phyloP scores from a whole-genome alignment of 2,329 filamentous ascomycete species.

The Hypoxylon sp. region DNA sequence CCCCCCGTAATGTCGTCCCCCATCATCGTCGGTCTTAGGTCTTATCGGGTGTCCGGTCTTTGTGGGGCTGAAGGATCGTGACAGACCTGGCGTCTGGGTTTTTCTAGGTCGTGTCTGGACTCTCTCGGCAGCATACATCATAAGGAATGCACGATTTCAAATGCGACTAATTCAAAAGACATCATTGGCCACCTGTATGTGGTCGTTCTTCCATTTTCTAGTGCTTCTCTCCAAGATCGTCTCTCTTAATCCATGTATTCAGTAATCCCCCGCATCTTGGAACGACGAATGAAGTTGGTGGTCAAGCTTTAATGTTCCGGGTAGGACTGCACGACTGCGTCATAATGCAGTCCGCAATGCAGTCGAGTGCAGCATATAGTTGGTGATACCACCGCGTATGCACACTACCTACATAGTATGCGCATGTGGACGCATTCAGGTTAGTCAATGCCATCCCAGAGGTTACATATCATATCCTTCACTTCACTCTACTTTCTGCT shows the following conservation, averaged over 20 bases:
- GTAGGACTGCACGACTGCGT: constrained; percentile 32
- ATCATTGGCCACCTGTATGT: constrained; percentile 26
- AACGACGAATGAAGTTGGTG: constrained; percentile 28
- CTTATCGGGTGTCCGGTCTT: constrained; percentile 32
- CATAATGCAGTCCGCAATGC: constrained; percentile 23
- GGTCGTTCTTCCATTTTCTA: constrained; percentile 27
- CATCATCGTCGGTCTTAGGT: constrained; percentile 32
- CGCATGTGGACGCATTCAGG: constrained; percentile 19
- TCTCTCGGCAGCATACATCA: constrained; percentile 25
- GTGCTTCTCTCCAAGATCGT: constrained; percentile 25
- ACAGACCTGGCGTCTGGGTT: constrained; percentile 18
- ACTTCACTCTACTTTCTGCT: constrained; percentile 53
- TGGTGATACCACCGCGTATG: constrained; percentile 8
- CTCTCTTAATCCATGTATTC: constrained; percentile 24
- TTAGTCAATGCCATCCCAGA: constrained; percentile 19
- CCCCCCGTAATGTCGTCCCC: constrained; percentile 23
- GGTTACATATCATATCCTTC: constrained; percentile 17
- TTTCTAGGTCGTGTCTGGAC: constrained; percentile 12
- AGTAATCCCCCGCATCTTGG: constrained; percentile 25
- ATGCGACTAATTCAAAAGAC: constrained; percentile 19
- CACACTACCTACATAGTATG: constrained; percentile 5
- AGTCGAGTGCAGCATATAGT: constrained; percentile 16
- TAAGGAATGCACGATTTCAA: constrained; percentile 21
- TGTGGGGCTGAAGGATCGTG: constrained; percentile 35
- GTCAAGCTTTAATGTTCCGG: constrained; percentile 27